Evolutionary conservation across 2,329 filamentous ascomycete species (phyloP).

Genomic region (Dactylellina drechsleri): DNA sequence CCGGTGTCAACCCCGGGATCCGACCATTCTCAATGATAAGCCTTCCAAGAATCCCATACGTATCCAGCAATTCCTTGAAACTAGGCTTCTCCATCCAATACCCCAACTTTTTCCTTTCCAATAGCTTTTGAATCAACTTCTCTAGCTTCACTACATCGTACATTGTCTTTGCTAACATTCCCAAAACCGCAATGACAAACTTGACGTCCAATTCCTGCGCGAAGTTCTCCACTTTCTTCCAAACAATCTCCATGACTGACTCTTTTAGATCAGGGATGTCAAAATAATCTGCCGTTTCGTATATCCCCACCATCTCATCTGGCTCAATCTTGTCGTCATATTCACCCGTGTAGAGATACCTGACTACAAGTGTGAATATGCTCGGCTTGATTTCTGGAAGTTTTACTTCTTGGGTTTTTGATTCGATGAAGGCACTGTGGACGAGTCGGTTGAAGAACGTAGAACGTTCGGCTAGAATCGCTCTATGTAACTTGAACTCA

Average conservation of each 20-base stretch:
- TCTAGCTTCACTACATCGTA: slow-evolving; percentile 6
- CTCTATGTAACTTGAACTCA: slow-evolving; percentile 55
- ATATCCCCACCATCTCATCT: slow-evolving; percentile 13
- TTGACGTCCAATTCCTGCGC: slow-evolving; percentile 17
- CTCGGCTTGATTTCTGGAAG: slow-evolving; percentile 20
- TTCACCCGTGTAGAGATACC: slow-evolving; percentile 31
- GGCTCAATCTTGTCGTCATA: slow-evolving; percentile 9
- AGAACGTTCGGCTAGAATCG: slow-evolving; percentile 53
- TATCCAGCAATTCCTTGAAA: slow-evolving; percentile 29
- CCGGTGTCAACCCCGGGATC: slow-evolving; percentile 5
- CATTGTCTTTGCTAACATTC: slow-evolving; percentile 23
- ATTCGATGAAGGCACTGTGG: slow-evolving; percentile 9
- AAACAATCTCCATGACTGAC: slow-evolving; percentile 11
- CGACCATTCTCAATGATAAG: slow-evolving; percentile 31
- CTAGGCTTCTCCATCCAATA: slow-evolving; percentile 18
- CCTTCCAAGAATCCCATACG: slow-evolving; percentile 26
- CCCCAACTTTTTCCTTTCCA: slow-evolving; percentile 20
- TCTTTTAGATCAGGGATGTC: slow-evolving; percentile 26
- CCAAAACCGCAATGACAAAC: slow-evolving; percentile 22
- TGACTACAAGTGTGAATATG: slow-evolving; percentile 12
- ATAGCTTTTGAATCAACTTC: slow-evolving; percentile 24
- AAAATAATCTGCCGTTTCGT: slow-evolving; percentile 34
- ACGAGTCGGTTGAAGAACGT: slow-evolving; percentile 55
- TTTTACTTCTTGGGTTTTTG: slow-evolving; percentile 10
- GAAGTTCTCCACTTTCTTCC: slow-evolving; percentile 13